Conservation (phyloP, 306 rosid genomes). For the Trifolium pratense region DNA sequence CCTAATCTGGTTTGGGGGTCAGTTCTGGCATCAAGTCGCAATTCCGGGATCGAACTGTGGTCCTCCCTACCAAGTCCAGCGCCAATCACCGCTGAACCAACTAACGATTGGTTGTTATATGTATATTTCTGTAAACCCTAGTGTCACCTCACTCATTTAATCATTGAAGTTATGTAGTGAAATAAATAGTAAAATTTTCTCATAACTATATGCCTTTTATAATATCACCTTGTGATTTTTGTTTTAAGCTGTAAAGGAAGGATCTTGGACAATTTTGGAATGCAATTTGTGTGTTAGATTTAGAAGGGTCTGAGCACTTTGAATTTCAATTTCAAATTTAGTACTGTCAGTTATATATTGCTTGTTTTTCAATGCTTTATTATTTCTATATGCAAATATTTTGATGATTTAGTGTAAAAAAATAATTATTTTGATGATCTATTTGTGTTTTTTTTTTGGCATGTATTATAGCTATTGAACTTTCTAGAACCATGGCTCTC, state of each 20-base stretch:
- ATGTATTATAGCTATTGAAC: constrained; percentile 32
- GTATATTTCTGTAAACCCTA: constrained; percentile 24
- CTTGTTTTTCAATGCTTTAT: constrained; percentile 1
- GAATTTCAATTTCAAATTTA: constrained; percentile 35
- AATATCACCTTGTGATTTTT: constrained; percentile 32
- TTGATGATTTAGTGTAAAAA: background rate
- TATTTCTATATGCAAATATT: constrained; percentile 34
- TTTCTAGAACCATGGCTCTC: constrained; percentile 64
- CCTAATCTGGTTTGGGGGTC: too few relatives aligned
- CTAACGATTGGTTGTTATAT: too few relatives aligned
- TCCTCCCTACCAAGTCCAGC: too few relatives aligned
- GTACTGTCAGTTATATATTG: background rate
- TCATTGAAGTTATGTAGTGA: constrained; percentile 31
- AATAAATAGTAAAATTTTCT: constrained; percentile 27
- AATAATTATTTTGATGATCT: background rate
- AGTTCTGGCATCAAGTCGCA: too few relatives aligned
- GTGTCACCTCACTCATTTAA: constrained; percentile 16
- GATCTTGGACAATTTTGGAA: constrained; percentile 34
- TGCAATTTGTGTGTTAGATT: constrained; percentile 39
- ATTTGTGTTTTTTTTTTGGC: background rate
- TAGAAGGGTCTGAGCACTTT: constrained; percentile 21
- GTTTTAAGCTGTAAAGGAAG: constrained; percentile 42
- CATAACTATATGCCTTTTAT: constrained; percentile 19
- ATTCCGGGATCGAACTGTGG: too few relatives aligned
- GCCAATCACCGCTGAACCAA: too few relatives aligned